phyloP scores from a whole-genome alignment of 768 basidiomycete genomes.

The Tephrocybe sp. region DNA sequence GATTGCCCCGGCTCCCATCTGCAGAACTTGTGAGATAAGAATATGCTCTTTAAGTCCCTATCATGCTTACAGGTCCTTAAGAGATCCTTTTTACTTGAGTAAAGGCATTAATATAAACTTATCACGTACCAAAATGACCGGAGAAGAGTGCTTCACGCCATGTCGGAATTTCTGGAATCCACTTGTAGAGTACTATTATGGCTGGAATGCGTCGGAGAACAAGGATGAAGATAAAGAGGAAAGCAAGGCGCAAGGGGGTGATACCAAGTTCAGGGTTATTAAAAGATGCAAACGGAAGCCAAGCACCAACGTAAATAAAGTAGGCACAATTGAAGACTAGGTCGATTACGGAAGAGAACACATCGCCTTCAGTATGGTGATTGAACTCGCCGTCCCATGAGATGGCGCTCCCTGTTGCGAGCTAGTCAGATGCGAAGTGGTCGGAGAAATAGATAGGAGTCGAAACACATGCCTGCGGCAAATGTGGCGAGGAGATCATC shows the following conservation, averaged over 20 bases:
- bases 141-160: conserved; percentile 88
- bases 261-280: conserved; percentile 57
- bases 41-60: neutral
- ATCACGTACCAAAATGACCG: conserved; percentile 76
- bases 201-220: conserved; percentile 78
- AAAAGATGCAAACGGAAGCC: conserved; percentile 69
- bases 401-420: conserved; percentile 41
- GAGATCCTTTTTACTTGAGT: too few relatives aligned
- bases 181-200: conserved; percentile 73
- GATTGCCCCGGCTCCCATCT: conserved; percentile 91
- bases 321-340: conserved; percentile 79
- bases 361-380: conserved; percentile 77
- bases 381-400: conserved; percentile 91
- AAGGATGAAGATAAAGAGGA: conserved; percentile 68
- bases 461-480: conserved; percentile 55
- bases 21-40: conserved; percentile 1
- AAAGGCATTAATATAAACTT: neutral
- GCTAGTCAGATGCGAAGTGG: neutral
- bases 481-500: conserved; percentile 91
- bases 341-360: conserved; percentile 89
- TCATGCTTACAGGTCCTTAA: conserved; percentile 53
- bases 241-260: conserved; percentile 66
- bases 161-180: conserved; percentile 84
- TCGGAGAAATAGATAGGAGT: conserved; percentile 9
- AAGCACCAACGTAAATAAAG: conserved; percentile 86